phyloP scores from a whole-genome alignment of 345 rosid genomes.

The Aegle marmelos region DNA sequence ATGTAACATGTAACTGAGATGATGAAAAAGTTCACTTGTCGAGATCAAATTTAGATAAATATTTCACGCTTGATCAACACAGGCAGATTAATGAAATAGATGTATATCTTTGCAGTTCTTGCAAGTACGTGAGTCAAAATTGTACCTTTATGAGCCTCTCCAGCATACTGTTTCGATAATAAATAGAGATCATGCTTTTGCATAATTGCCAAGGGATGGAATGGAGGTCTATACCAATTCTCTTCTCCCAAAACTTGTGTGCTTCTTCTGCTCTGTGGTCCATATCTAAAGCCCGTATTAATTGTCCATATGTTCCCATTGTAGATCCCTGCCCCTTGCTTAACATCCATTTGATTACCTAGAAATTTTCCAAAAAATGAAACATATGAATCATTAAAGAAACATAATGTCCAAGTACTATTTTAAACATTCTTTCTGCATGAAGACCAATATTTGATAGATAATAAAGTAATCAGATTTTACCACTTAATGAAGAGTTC shows the following conservation, averaged over 20 bases:
- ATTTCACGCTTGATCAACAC: background rate
- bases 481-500: background rate
- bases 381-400: background rate
- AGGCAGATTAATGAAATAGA: background rate
- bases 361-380: constrained; percentile 2
- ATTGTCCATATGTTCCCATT: constrained; percentile 70
- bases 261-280: constrained; percentile 93
- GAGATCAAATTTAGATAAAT: background rate
- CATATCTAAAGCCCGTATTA: constrained; percentile 79
- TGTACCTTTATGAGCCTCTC: constrained; percentile 71
- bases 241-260: constrained; percentile 75
- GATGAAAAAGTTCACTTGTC: background rate
- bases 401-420: background rate
- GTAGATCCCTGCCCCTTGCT: constrained; percentile 98
- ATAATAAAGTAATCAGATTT: background rate
- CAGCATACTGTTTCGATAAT: constrained; percentile 81
- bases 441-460: background rate
- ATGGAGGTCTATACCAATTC: constrained; percentile 70
- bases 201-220: constrained; percentile 93
- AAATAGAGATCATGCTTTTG: constrained; percentile 63
- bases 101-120: background rate
- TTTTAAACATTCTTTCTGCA: background rate
- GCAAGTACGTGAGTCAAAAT: constrained; percentile 1
- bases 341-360: constrained; percentile 98
- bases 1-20: background rate